These are phyloP conservation scores for Combretum micranthum DNA, from an alignment of 345 rosid genomes.

Conservation along the genomic window DNA sequence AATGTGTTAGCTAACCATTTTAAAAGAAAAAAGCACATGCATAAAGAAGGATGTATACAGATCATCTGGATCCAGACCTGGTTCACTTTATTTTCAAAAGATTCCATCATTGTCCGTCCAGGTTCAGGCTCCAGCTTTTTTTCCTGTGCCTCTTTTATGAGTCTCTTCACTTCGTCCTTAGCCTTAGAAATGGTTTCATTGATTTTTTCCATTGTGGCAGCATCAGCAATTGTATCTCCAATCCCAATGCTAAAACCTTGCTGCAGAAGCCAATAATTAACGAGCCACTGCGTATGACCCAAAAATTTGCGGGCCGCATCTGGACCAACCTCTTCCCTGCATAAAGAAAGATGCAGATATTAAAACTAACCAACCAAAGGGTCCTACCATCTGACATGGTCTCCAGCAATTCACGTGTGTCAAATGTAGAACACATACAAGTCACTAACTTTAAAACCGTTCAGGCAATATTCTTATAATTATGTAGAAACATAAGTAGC, in stretches of 20 bases:
- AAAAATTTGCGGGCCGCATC: constrained; percentile 99
- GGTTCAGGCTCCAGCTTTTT: constrained; percentile 90
- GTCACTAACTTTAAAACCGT: no score
- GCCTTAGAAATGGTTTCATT: constrained; percentile 82
- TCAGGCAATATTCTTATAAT: no score
- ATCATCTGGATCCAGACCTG: constrained; percentile 36
- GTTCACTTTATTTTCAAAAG: constrained; percentile 94
- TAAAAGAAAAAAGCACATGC: not conserved
- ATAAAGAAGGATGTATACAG: constrained; percentile 2
- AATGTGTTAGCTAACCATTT: not conserved
- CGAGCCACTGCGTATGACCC: constrained; percentile 99
- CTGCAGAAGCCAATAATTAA: constrained; percentile 97
- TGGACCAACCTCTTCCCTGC: constrained; percentile 99
- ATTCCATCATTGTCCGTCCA: constrained; percentile 92
- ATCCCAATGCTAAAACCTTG: constrained; percentile 93
- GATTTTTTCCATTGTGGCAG: constrained; percentile 83
- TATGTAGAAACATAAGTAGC: no score
- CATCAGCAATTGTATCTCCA: constrained; percentile 98
- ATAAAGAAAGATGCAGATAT: constrained; percentile 7
- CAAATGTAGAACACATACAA: no score
- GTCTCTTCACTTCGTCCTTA: constrained; percentile 74
- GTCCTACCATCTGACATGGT: not conserved
- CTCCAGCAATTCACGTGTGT: not conserved
- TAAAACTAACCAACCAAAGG: not conserved
- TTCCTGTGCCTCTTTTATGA: constrained; percentile 57